Evolutionary conservation across 495 filamentous ascomycete species (phyloP).

Genomic region (Parathielavia hyrcaniae): DNA sequence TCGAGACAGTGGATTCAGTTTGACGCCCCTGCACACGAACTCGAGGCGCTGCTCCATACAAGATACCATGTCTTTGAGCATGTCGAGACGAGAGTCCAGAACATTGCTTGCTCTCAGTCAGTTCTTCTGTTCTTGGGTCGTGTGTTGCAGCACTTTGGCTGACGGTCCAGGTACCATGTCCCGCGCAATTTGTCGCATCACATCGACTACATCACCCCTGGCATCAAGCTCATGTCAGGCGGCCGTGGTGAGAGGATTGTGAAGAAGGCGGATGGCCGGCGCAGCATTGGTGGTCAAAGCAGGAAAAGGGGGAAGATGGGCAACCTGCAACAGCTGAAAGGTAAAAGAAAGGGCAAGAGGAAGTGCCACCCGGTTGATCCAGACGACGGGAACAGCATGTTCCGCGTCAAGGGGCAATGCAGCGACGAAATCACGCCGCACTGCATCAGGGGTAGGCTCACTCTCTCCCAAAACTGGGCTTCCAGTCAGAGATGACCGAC

Average conservation of each 20-base stretch:
- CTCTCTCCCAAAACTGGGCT: background rate
- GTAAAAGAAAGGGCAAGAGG: background rate
- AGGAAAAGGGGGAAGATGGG: background rate
- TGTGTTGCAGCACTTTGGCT: too few species aligned
- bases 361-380: constrained; percentile 20
- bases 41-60: constrained; percentile 49
- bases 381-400: constrained; percentile 15
- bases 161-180: constrained; percentile 41
- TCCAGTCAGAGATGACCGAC: background rate
- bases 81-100: constrained; percentile 20
- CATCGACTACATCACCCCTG: constrained; percentile 55
- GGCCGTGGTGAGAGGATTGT: constrained; percentile 13
- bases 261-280: constrained; percentile 13
- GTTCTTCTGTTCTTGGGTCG: too few species aligned
- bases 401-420: constrained; percentile 24
- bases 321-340: background rate
- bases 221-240: constrained; percentile 38
- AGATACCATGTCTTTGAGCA: constrained; percentile 53
- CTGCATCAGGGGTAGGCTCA: constrained; percentile 29
- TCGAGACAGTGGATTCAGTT: constrained; percentile 44
- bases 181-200: constrained; percentile 47
- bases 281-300: background rate
- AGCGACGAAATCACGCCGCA: constrained; percentile 29
- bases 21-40: constrained; percentile 48
- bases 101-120: constrained; percentile 31